phyloP scores from a whole-genome alignment of 192 early-diverging fungal species.

The Coemansia sp. region DNA sequence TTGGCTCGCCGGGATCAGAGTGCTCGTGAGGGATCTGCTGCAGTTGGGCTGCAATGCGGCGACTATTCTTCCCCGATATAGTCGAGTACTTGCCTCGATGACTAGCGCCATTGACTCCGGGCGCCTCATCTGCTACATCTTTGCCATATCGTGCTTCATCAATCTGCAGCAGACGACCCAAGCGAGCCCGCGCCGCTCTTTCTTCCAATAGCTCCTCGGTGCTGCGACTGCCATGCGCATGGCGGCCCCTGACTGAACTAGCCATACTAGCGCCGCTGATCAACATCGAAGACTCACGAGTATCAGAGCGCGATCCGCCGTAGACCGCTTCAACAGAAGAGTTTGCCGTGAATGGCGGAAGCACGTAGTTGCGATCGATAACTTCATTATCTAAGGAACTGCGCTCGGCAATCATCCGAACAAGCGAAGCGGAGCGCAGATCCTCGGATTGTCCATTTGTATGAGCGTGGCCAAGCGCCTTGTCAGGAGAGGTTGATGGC shows the following conservation, averaged over 20 bases:
- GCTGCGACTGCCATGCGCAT: slow-evolving; percentile 3
- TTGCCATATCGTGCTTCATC: neutral
- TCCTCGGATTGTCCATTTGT: neutral
- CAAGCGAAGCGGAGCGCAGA: slow-evolving; percentile 9
- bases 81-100: slow-evolving; percentile 16
- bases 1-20: neutral
- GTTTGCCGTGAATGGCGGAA: slow-evolving; percentile 30
- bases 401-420: neutral
- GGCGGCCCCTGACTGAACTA: neutral
- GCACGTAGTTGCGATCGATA: slow-evolving; percentile 21
- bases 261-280: slow-evolving; percentile 10
- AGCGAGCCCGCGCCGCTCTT: slow-evolving; percentile 2
- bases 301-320: slow-evolving; percentile 44
- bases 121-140: neutral
- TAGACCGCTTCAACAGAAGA: slow-evolving; percentile 56
- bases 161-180: slow-evolving; percentile 5
- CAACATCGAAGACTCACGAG: slow-evolving; percentile 19
- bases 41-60: slow-evolving; percentile 9
- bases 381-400: slow-evolving; percentile 4
- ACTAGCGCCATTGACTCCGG: neutral
- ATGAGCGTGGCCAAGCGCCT: neutral
- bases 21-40: slow-evolving; percentile 1
- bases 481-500: neutral
- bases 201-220: neutral
- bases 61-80: slow-evolving; percentile 18